These are phyloP conservation scores for Trichophyton rubrum DNA, from an alignment of 2,329 filamentous ascomycete species.

Conservation along the genomic window DNA sequence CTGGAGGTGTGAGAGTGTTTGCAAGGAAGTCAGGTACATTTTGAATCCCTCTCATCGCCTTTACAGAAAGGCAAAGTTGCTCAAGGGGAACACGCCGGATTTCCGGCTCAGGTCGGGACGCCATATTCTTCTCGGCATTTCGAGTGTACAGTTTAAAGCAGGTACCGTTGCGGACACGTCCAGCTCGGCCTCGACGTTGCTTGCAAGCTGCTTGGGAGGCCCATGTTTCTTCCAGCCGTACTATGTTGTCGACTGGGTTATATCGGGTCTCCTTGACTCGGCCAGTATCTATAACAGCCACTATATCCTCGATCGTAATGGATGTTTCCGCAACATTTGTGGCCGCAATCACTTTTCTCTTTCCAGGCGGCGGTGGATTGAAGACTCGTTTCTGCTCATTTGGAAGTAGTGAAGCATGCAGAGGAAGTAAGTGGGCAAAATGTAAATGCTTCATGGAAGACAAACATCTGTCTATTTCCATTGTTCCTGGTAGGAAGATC, in stretches of 20 bases:
- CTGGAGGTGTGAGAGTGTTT: constrained; percentile 79
- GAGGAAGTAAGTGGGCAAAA: constrained; percentile 64
- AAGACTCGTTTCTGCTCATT: constrained; percentile 83
- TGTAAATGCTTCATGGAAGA: constrained; percentile 52
- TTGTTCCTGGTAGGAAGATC: constrained; percentile 86
- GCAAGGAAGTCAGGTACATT: constrained; percentile 72
- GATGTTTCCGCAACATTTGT: constrained; percentile 98
- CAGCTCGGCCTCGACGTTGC: constrained; percentile 82
- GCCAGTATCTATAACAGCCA: constrained; percentile 89
- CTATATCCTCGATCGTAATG: constrained; percentile 95
- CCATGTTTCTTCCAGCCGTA: constrained; percentile 88
- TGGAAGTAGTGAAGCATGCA: constrained; percentile 85
- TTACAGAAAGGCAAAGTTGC: constrained; percentile 85
- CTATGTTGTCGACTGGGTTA: constrained; percentile 83
- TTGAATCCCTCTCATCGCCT: constrained; percentile 73
- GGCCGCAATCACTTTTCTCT: constrained; percentile 82
- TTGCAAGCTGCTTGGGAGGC: constrained; percentile 88
- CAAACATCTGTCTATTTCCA: constrained; percentile 78
- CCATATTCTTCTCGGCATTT: constrained; percentile 72
- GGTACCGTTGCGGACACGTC: constrained; percentile 76
- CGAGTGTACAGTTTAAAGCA: constrained; percentile 95
- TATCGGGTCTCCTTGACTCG: constrained; percentile 95
- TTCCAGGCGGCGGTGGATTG: constrained; percentile 57
- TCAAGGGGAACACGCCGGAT: constrained; percentile 87
- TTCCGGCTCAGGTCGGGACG: constrained; percentile 79